Conservation (phyloP, 2,329 filamentous ascomycete species). For the Ustilaginoidea virens region DNA sequence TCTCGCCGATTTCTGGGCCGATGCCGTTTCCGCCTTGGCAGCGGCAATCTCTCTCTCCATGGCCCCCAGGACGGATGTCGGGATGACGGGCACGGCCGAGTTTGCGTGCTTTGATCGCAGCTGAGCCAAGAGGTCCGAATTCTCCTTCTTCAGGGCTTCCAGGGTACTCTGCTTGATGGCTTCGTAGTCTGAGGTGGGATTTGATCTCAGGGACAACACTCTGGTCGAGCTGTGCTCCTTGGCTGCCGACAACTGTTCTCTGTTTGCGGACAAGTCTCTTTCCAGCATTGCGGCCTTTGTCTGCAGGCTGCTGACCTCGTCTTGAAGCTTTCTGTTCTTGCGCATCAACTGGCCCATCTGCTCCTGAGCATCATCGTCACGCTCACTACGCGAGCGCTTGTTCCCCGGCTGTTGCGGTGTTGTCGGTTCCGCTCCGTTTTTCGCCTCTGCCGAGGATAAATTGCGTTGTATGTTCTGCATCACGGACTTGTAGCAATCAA, state of each 20-base stretch:
- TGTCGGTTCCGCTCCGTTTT: constrained; percentile 18
- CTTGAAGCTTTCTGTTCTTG: constrained; percentile 75
- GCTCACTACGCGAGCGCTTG: constrained; percentile 44
- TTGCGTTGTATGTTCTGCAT: constrained; percentile 60
- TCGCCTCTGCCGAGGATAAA: constrained; percentile 47
- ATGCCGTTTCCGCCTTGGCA: constrained; percentile 50
- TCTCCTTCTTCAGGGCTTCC: constrained; percentile 64
- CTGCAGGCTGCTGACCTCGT: constrained; percentile 55
- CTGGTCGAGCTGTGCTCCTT: constrained; percentile 60
- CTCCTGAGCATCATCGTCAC: constrained; percentile 47
- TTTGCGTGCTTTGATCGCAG: constrained; percentile 33
- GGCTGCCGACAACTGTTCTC: constrained; percentile 54
- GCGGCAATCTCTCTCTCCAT: constrained; percentile 62
- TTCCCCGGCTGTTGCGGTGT: constrained; percentile 27
- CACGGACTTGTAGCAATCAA: constrained; percentile 76
- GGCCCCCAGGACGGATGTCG: constrained; percentile 59
- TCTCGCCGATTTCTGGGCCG: constrained; percentile 67
- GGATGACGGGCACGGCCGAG: constrained; percentile 47
- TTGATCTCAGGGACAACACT: constrained; percentile 74
- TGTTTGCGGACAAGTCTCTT: constrained; percentile 57
- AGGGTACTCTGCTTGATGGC: constrained; percentile 73
- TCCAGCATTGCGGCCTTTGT: constrained; percentile 56
- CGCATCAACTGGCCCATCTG: constrained; percentile 71
- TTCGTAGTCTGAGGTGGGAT: constrained; percentile 77
- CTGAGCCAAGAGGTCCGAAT: constrained; percentile 64